Conservation (phyloP, 2,329 filamentous ascomycete genomes). For the Diaporthe batatas region DNA sequence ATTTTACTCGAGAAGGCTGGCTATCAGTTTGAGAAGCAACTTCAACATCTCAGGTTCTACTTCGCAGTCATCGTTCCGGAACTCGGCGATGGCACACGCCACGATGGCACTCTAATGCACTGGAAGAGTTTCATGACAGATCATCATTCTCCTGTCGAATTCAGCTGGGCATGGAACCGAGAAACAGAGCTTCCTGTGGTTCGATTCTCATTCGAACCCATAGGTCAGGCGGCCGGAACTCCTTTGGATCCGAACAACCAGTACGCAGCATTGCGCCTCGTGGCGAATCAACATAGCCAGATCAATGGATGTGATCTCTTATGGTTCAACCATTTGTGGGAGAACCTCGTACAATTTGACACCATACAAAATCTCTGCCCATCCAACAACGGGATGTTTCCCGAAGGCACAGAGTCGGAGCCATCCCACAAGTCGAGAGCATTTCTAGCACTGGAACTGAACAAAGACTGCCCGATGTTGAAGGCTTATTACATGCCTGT, state of each 20-base stretch:
- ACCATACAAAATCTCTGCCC: not conserved
- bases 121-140: not conserved
- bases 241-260: not conserved
- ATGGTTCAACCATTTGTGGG: not conserved
- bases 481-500: not conserved
- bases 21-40: not conserved
- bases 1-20: not conserved
- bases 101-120: not conserved
- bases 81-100: not conserved
- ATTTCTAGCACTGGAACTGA: not conserved
- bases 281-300: not conserved
- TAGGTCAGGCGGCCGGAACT: not conserved
- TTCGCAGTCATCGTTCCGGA: not conserved
- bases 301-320: not conserved
- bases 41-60: not conserved
- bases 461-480: not conserved
- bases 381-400: not conserved
- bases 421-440: not conserved
- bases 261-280: not conserved
- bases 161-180: constrained; percentile 1
- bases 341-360: not conserved
- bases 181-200: not conserved
- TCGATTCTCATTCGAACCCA: not conserved
- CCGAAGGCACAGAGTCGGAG: not conserved
- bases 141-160: not conserved